Base-by-base conservation (phyloP, 176 grass and related monocot species). In the Carex littledalei region DNA sequence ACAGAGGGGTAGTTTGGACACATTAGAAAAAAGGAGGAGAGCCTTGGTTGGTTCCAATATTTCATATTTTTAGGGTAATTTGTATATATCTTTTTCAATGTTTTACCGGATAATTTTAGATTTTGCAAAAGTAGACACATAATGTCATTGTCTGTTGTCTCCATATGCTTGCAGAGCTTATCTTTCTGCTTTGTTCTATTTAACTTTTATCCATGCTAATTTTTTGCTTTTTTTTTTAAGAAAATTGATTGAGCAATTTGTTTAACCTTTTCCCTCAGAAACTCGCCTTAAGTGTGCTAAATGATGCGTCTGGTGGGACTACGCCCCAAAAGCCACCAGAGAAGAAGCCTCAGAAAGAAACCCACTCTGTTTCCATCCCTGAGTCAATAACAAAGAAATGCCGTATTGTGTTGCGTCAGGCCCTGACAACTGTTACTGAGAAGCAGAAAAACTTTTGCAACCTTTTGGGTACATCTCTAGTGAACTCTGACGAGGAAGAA, bases 361-460 rank as follows among this genome's bases (percentile, higher is more conserved):
- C 86, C 62, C 91, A 50, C 66, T 83, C 62, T 92, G 90, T 98
- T 83, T 95, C 93, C 14, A 86, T 95, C 74, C 89, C 93, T 45
- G 96, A 94, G 59, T 89, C 84, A 49, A 81, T 98, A 86, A 87
- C 93, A 88, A 95, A 92, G 86, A 95, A 89, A 67, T 98, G 93
- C 49, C 93, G 90, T 72, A 92, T 95, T 86, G 87, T 72, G 52
- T 57, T 98, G 76, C 93, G 96, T 26, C 84, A 58, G 39, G 61
- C 80, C 6, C 62, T 83, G 82, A 81, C 93, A 75, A 88, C 93
- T 87, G 89, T 90, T 62, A 88, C 91, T 63, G 96, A 95, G 82
- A 89, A 98, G 85, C 88, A 88, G 55, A 98, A 98, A 72, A 80
- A 88, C 75, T 98, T 98, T 80, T 92, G 93, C 81, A 98, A 98